These are phyloP conservation scores for Puccinia coronata DNA, from an alignment of 1,284 basidiomycete genomes.

Conservation along the genomic window DNA sequence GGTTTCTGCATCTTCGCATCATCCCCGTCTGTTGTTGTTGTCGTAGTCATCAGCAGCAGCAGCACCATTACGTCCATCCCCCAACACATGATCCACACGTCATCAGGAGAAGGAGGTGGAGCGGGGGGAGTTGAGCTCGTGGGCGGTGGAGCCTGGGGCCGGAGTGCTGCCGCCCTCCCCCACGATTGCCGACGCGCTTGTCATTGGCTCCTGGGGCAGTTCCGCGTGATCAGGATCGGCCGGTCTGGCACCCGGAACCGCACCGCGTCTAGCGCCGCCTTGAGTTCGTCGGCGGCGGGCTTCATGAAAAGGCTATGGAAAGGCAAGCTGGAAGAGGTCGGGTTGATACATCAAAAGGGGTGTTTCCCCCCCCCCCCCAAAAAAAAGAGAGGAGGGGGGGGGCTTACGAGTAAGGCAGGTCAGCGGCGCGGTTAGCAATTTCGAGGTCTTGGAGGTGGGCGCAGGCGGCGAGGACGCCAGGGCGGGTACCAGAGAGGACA, in stretches of 20 bases:
- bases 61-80: too few relatives aligned
- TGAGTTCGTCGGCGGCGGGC: slow-evolving; percentile 55
- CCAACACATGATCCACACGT: too few relatives aligned
- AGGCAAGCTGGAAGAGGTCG: slow-evolving; percentile 51
- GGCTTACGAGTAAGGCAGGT: slow-evolving; percentile 57
- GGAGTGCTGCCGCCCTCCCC: background rate
- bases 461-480: slow-evolving; percentile 55
- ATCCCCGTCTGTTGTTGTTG: too few relatives aligned
- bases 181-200: background rate
- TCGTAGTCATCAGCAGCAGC: too few relatives aligned
- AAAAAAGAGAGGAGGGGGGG: background rate
- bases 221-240: slow-evolving; percentile 52
- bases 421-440: slow-evolving; percentile 56
- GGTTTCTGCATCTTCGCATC: too few relatives aligned
- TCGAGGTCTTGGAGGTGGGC: slow-evolving; percentile 53
- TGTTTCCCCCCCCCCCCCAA: slow-evolving; percentile 65
- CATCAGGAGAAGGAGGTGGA: slow-evolving; percentile 5
- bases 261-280: slow-evolving; percentile 53
- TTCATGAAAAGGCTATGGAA: slow-evolving; percentile 57
- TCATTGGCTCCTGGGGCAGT: background rate
- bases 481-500: slow-evolving; percentile 55
- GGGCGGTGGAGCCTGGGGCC: background rate
- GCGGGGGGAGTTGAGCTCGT: background rate
- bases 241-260: slow-evolving; percentile 49
- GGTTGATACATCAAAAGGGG: background rate